These are phyloP conservation scores for Dysphania ambrosioides DNA, from an alignment of 148 eudicot genomes.

Conservation along the genomic window DNA sequence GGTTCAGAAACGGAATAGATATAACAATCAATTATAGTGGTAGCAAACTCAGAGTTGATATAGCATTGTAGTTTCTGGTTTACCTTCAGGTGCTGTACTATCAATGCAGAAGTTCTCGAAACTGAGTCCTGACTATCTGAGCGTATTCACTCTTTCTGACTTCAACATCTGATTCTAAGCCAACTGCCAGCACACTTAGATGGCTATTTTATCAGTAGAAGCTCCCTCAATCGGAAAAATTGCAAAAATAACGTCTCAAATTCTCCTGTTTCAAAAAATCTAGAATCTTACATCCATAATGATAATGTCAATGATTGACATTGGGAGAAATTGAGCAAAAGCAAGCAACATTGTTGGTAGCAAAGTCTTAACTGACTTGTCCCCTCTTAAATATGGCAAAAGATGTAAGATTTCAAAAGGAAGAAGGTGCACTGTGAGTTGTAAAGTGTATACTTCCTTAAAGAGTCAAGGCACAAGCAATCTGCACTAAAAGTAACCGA, in stretches of 20 bases:
- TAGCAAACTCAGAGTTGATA: no score
- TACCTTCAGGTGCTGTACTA: no score
- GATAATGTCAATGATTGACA: slow-evolving; percentile 14
- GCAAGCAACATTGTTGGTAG: slow-evolving; percentile 1
- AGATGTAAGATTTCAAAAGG: neutral
- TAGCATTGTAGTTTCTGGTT: no score
- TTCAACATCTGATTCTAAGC: neutral
- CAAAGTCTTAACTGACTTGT: neutral
- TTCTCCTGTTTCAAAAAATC: neutral
- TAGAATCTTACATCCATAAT: neutral
- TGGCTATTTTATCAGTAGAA: no score
- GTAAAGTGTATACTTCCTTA: slow-evolving; percentile 13
- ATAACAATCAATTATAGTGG: no score
- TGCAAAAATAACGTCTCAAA: neutral
- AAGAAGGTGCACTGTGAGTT: slow-evolving; percentile 10
- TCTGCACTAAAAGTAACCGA: slow-evolving; percentile 15
- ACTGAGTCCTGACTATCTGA: neutral
- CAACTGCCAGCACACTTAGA: neutral
- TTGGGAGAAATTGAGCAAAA: slow-evolving; percentile 8
- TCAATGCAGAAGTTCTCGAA: neutral
- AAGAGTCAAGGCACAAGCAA: slow-evolving; percentile 23
- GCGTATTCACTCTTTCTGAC: neutral
- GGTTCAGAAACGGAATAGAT: no score
- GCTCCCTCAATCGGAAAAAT: neutral
- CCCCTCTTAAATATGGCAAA: neutral